phyloP scores from a whole-genome alignment of 441 rosid genomes.

The Rhodomyrtus psidioides region DNA sequence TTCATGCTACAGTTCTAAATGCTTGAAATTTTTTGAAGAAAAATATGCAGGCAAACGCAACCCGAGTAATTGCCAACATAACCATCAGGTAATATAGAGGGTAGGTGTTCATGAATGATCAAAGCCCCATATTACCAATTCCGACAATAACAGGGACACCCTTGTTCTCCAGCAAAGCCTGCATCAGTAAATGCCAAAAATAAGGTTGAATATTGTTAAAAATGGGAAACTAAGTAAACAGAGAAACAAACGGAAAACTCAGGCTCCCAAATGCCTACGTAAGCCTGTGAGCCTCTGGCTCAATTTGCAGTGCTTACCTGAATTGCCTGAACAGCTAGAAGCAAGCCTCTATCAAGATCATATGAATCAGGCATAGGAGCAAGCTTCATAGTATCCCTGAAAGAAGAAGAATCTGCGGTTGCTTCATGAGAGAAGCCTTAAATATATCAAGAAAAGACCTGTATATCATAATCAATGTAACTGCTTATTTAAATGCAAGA shows the following conservation, averaged over 20 bases:
- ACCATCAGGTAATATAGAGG: background rate
- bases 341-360: conserved; percentile 95
- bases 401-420: conserved; percentile 93
- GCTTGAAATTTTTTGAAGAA: background rate
- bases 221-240: background rate
- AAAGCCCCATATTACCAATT: conserved; percentile 52
- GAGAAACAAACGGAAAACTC: background rate
- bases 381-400: conserved; percentile 85
- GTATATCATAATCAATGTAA: background rate
- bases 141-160: conserved; percentile 90
- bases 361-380: conserved; percentile 97
- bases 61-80: background rate
- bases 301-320: conserved; percentile 50
- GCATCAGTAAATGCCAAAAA: conserved; percentile 16
- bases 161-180: conserved; percentile 91
- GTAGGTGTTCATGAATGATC: background rate
- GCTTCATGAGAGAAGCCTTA: conserved; percentile 91
- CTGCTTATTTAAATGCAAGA: background rate
- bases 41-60: background rate
- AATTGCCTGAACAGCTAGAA: conserved; percentile 98
- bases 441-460: background rate
- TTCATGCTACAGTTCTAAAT: background rate
- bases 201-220: background rate
- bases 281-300: background rate
- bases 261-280: background rate